These are phyloP conservation scores for Quercus gilva DNA, from an alignment of 306 rosid species.

Conservation along the genomic window DNA sequence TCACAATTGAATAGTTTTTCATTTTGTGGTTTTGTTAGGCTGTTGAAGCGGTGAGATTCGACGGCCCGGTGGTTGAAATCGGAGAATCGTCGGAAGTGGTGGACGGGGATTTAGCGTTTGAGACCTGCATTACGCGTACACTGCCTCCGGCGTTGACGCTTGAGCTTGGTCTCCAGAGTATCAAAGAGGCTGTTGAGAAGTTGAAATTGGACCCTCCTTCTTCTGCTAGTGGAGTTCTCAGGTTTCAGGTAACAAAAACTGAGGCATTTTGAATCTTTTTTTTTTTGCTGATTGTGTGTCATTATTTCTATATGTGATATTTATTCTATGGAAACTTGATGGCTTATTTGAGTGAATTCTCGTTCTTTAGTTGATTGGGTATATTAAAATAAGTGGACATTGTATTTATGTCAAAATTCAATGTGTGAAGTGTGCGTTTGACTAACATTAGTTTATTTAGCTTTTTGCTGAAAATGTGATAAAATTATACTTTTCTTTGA, in stretches of 20 bases:
- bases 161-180: slow-evolving; percentile 59
- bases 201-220: slow-evolving; percentile 55
- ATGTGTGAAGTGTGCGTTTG: too few species aligned
- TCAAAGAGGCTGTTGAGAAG: slow-evolving; percentile 57
- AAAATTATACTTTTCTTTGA: too few species aligned
- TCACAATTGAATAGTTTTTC: neutral
- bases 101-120: slow-evolving; percentile 51
- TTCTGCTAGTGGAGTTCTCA: slow-evolving; percentile 51
- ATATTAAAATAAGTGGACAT: too few species aligned
- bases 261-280: neutral
- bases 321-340: too few species aligned
- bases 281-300: too few species aligned
- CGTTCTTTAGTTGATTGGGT: too few species aligned
- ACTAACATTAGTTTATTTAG: too few species aligned
- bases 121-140: slow-evolving; percentile 62
- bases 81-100: slow-evolving; percentile 26
- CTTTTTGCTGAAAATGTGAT: too few species aligned
- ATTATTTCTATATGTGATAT: too few species aligned
- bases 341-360: too few species aligned
- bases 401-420: too few species aligned
- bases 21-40: neutral
- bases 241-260: slow-evolving; percentile 63
- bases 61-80: slow-evolving; percentile 28
- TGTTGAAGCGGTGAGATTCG: slow-evolving; percentile 30
- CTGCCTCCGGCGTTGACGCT: slow-evolving; percentile 76